These are phyloP conservation scores for Grigorovia transvaalensis DNA, from an alignment of 805 yeast genomes.

Conservation along the genomic window DNA sequence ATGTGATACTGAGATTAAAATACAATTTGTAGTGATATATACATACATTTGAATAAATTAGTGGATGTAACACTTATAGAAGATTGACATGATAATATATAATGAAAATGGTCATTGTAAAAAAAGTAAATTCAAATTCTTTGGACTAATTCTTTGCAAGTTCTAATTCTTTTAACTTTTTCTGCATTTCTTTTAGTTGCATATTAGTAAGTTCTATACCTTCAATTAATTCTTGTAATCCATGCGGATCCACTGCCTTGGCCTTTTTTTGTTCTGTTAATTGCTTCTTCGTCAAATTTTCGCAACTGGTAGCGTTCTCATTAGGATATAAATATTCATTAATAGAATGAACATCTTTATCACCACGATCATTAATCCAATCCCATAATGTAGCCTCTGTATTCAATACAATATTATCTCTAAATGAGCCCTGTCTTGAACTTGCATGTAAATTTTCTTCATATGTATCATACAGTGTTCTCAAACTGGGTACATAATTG, in stretches of 20 bases:
- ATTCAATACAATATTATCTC: slow-evolving; percentile 25
- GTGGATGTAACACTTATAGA: too few species aligned
- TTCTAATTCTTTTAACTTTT: slow-evolving; percentile 1
- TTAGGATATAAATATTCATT: slow-evolving; percentile 2
- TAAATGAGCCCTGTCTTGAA: slow-evolving; percentile 7
- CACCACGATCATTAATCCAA: slow-evolving; percentile 49
- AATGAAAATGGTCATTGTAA: neutral
- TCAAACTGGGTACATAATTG: slow-evolving; percentile 33
- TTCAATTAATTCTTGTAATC: slow-evolving; percentile 19
- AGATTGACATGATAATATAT: too few species aligned
- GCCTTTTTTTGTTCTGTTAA: neutral
- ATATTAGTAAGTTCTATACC: slow-evolving; percentile 19
- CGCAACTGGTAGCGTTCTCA: neutral
- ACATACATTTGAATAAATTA: too few species aligned
- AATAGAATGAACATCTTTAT: slow-evolving; percentile 4
- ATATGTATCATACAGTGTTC: slow-evolving; percentile 25
- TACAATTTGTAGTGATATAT: too few species aligned
- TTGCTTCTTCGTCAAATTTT: neutral
- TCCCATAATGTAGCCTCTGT: slow-evolving; percentile 61
- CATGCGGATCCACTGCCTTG: slow-evolving; percentile 9
- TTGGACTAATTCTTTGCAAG: neutral
- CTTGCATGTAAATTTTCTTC: slow-evolving; percentile 13
- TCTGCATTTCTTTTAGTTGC: slow-evolving; percentile 20
- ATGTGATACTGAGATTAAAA: too few species aligned
- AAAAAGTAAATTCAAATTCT: neutral